A percentile compares a stretch with the other conserved stretches of the same genome.
Evolutionary conservation across 2,329 filamentous ascomycete genomes (phyloP).

Genomic region (Pseudogymnoascus sp.): DNA sequence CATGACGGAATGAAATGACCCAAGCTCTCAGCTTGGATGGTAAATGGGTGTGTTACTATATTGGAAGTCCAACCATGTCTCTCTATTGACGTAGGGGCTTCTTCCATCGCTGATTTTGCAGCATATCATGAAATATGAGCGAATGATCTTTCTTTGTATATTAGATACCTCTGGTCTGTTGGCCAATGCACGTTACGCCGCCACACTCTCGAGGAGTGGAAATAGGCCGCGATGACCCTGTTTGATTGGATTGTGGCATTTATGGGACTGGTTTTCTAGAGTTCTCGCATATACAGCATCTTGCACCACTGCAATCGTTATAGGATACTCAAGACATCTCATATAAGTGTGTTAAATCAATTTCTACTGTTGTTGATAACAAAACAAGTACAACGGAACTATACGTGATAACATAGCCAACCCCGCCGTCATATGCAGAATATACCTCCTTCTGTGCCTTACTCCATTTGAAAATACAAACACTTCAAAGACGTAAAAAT

Average conservation of each 20-base stretch:
- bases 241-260: constrained; percentile 2
- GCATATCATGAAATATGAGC: constrained; percentile 8
- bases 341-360: not conserved
- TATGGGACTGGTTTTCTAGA: constrained; percentile 1
- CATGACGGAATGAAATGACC: not conserved
- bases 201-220: not conserved
- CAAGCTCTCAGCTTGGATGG: not conserved
- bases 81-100: not conserved
- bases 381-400: not conserved
- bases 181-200: not conserved
- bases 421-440: not conserved
- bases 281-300: not conserved
- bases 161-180: constrained; percentile 5
- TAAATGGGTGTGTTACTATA: not conserved
- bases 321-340: not conserved
- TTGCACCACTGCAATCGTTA: not conserved
- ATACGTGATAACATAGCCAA: constrained; percentile 1
- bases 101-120: constrained; percentile 5
- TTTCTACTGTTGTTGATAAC: constrained; percentile 1
- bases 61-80: not conserved
- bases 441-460: not conserved
- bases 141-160: constrained; percentile 8
- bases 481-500: not conserved
- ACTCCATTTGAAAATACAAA: not conserved
- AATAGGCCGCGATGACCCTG: not conserved